These are phyloP conservation scores for Macadamia tetraphylla DNA, from an alignment of 164 flowering plant genomes.

Conservation along the genomic window DNA sequence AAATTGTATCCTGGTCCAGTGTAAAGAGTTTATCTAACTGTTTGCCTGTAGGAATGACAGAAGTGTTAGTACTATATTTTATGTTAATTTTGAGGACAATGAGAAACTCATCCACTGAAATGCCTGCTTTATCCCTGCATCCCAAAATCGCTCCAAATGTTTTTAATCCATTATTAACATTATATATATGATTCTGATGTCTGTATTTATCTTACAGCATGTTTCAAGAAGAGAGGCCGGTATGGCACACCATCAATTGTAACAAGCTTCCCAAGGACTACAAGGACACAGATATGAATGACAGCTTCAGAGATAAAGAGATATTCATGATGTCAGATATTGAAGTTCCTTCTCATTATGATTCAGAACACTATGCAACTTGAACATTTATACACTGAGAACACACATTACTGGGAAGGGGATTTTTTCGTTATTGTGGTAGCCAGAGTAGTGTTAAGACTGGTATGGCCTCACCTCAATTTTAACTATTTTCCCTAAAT, in stretches of 20 bases:
- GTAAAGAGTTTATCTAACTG: too few relatives aligned
- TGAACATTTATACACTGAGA: slow-evolving; percentile 1
- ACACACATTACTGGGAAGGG: not conserved
- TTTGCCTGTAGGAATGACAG: too few relatives aligned
- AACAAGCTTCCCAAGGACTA: slow-evolving; percentile 52
- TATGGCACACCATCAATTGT: slow-evolving; percentile 77
- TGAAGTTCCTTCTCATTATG: slow-evolving; percentile 20
- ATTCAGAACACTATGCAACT: slow-evolving; percentile 23
- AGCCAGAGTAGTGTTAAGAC: slow-evolving; percentile 22
- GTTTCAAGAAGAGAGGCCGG: slow-evolving; percentile 77
- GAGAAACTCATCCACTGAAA: too few relatives aligned
- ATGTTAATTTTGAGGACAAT: too few relatives aligned
- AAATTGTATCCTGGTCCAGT: too few relatives aligned
- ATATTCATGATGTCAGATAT: slow-evolving; percentile 40
- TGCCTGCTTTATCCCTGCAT: too few relatives aligned
- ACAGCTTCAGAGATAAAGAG: slow-evolving; percentile 19
- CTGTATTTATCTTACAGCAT: slow-evolving; percentile 37
- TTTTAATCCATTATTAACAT: too few relatives aligned
- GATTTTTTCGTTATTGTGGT: slow-evolving; percentile 18
- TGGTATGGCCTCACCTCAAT: not conserved
- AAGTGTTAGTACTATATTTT: too few relatives aligned
- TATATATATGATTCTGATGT: too few relatives aligned
- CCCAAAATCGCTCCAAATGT: too few relatives aligned
- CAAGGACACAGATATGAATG: slow-evolving; percentile 28
- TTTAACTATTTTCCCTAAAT: slow-evolving; percentile 60